A percentile compares a stretch with the other conserved stretches of the same genome.
These are phyloP conservation scores for Xylariales sp. DNA, from an alignment of 2,329 filamentous ascomycete genomes.

Conservation along the genomic window DNA sequence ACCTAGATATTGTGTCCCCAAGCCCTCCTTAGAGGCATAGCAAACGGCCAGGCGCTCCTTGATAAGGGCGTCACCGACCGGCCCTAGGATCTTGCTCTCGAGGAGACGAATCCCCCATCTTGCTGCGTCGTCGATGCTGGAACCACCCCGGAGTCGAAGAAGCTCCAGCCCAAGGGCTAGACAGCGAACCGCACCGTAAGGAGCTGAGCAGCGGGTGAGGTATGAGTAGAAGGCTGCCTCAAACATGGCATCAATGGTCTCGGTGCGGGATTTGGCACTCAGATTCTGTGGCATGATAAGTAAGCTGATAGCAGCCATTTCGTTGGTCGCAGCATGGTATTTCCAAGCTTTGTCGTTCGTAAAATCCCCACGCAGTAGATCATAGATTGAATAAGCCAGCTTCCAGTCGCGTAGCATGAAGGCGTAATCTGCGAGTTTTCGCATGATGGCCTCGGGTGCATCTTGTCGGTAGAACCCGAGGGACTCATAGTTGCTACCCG, in stretches of 20 bases:
- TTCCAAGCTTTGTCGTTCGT: constrained; percentile 95
- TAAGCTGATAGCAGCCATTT: constrained; percentile 86
- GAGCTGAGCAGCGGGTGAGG: constrained; percentile 72
- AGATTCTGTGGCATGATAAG: constrained; percentile 70
- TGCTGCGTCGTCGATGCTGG: constrained; percentile 79
- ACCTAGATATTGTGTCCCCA: constrained; percentile 64
- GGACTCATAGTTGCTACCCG: constrained; percentile 68
- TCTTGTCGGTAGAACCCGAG: constrained; percentile 80
- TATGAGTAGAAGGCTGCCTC: constrained; percentile 93
- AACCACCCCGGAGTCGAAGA: constrained; percentile 72
- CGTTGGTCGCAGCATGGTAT: constrained; percentile 87
- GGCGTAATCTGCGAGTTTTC: constrained; percentile 88
- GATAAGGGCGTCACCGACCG: constrained; percentile 74
- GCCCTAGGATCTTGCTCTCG: constrained; percentile 70
- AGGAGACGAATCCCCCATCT: constrained; percentile 78
- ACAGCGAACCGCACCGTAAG: constrained; percentile 76
- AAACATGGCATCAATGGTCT: constrained; percentile 80
- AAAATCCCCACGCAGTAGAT: constrained; percentile 83
- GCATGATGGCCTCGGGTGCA: constrained; percentile 81
- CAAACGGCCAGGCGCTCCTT: constrained; percentile 83
- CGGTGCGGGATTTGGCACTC: constrained; percentile 70
- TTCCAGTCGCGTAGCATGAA: constrained; percentile 98
- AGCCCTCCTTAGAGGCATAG: constrained; percentile 68
- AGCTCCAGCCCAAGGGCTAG: constrained; percentile 76
- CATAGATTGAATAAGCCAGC: constrained; percentile 85